phyloP scores from a whole-genome alignment of 176 grass and related monocot genomes.

The Dactylis glomerata region DNA sequence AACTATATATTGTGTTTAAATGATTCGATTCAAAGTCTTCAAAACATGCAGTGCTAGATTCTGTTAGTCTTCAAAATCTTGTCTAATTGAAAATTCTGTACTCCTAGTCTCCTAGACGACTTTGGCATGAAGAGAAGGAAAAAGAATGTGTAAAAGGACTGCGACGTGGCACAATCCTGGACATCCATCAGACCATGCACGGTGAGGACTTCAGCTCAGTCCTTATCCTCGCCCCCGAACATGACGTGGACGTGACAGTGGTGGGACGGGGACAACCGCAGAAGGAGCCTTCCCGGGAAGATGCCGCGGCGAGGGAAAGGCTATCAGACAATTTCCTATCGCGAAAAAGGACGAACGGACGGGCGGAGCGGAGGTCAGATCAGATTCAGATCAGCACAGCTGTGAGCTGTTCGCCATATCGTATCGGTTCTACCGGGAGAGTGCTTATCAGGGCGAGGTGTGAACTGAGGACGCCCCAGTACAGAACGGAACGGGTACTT shows the following conservation, averaged over 20 bases:
- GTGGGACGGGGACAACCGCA: neutral
- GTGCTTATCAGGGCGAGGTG: conserved; percentile 37
- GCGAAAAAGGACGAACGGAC: neutral
- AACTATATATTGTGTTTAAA: too few species aligned
- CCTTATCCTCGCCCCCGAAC: neutral
- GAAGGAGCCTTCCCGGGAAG: neutral
- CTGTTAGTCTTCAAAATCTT: too few species aligned
- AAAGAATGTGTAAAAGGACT: too few species aligned
- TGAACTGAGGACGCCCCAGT: neutral
- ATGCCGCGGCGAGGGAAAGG: neutral
- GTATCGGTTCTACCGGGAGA: conserved; percentile 7
- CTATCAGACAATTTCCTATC: neutral
- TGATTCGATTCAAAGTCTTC: too few species aligned
- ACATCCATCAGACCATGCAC: too few species aligned
- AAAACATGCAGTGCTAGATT: too few species aligned
- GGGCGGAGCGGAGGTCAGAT: neutral
- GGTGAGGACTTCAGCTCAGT: neutral
- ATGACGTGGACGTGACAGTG: neutral
- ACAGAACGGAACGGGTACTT: conserved; percentile 14
- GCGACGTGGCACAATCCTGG: too few species aligned
- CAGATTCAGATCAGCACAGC: neutral
- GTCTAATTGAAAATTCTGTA: too few species aligned
- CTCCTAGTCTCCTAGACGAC: too few species aligned
- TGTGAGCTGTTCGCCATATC: neutral
- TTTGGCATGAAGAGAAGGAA: too few species aligned